Evolutionary conservation across 2,329 filamentous ascomycete species (phyloP).

Genomic region (Leptographium wingfieldii): DNA sequence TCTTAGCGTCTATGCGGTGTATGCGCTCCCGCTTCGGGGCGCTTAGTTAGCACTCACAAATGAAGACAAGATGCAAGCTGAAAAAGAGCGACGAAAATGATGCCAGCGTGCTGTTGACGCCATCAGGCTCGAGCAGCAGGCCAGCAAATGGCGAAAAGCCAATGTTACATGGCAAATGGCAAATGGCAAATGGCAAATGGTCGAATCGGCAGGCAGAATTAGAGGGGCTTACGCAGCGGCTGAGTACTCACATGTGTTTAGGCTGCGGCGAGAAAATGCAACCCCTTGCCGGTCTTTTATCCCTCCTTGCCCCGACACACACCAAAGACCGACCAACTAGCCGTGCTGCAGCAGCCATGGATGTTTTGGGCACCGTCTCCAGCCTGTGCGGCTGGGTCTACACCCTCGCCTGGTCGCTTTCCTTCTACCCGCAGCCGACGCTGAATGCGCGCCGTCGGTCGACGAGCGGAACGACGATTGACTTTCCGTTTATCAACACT

Average conservation of each 20-base stretch:
- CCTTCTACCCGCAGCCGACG: slow-evolving; percentile 85
- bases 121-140: not conserved
- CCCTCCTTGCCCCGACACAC: not conserved
- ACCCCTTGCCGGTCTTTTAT: not conserved
- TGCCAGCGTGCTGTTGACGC: not conserved
- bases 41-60: not conserved
- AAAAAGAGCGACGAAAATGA: too few species aligned
- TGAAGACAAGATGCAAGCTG: too few species aligned
- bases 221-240: not conserved
- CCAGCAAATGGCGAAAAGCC: too few species aligned
- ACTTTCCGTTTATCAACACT: slow-evolving; percentile 69
- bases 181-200: not conserved
- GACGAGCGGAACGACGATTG: slow-evolving; percentile 73
- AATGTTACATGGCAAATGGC: too few species aligned
- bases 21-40: not conserved
- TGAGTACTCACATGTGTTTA: not conserved
- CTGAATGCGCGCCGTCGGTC: slow-evolving; percentile 66
- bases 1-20: not conserved
- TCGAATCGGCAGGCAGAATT: not conserved
- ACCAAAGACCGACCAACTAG: not conserved
- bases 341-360: slow-evolving; percentile 6
- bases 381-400: slow-evolving; percentile 64
- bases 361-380: slow-evolving; percentile 35
- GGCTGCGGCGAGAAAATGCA: not conserved
- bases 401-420: slow-evolving; percentile 66